Base-by-base conservation (phyloP, 2,329 filamentous ascomycete genomes). In the Sclerotinia glacialis region DNA sequence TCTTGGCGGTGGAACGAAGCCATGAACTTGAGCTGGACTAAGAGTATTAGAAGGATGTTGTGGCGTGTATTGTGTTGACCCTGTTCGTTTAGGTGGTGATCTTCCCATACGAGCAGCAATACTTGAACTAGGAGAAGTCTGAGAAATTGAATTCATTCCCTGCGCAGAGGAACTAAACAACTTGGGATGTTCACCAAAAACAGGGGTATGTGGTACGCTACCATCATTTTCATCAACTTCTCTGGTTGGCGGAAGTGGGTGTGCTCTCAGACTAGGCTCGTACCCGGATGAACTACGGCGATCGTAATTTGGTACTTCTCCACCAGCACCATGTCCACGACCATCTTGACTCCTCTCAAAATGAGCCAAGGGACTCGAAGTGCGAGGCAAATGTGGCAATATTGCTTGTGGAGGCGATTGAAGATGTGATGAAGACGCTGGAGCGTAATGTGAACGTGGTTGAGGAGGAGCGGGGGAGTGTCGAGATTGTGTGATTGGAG, bases 341-440 rank as follows among this genome's bases (percentile, higher is more conserved):
- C 53, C 64, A 37, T 76, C 73, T 67, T 71, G 71, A 49, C 62
- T 72, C 61, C 81, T 80, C 74, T 89, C 86, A 67, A 67, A 88
- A 71, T 89, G 85, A 7, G 86, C 86, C 67, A 89, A 76, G 0
- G 87, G 87, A 70, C 87, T 89, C 1, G 86, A 89, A 1, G 87
- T 89, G 69, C 87, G 80, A 11, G 87, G 86, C 69, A 86, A 82
- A 72, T 89, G 85, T 56, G 85, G 79, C 50, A 88, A 78, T 47
- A 71, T 59, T 14, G 72, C 67, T 66, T 52, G 72, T 3, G 83
- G 83, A 14, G 83, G 83, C 6, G 86, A 59, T 62, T 69, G 59
- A 55, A 67, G 68, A n/a, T 60, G 12, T 4, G 46, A 46, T 55
- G 74, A 71, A 14, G 72, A 74, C 60, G 76, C 74, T 28, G 74